Evolutionary conservation across 768 basidiomycete species (phyloP).

Genomic region (Dictyophora rubrovolvata): DNA sequence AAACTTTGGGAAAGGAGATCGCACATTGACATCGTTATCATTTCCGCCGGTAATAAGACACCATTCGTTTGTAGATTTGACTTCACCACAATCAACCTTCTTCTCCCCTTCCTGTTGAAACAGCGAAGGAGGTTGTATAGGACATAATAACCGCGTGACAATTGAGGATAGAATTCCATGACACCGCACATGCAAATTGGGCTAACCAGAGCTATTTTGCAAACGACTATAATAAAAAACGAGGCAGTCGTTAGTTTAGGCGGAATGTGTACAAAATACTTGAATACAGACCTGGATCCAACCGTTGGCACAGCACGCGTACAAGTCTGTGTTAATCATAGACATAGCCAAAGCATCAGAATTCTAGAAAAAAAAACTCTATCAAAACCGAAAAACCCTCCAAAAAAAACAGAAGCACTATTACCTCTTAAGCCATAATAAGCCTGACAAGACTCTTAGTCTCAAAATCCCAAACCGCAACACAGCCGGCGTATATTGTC

Average conservation of each 20-base stretch:
- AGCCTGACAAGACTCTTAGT: conserved; percentile 80
- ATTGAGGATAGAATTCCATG: conserved; percentile 80
- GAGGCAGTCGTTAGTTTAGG: background rate
- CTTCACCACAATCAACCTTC: conserved; percentile 62
- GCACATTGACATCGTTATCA: conserved; percentile 9
- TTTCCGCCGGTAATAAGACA: conserved; percentile 11
- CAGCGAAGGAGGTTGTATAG: conserved; percentile 3
- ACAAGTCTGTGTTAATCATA: conserved; percentile 46
- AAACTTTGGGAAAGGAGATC: background rate
- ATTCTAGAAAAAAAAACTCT: conserved; percentile 34
- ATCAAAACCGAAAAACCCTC: no score
- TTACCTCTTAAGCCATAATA: conserved; percentile 76
- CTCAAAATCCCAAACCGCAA: conserved; percentile 85
- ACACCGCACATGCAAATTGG: conserved; percentile 75
- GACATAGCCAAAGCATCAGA: conserved; percentile 78
- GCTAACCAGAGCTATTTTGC: conserved; percentile 80
- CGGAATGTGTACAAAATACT: background rate
- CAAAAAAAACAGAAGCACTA: background rate
- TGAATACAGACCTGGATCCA: conserved; percentile 49
- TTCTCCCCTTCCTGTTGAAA: conserved; percentile 17
- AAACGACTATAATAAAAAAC: background rate
- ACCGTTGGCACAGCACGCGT: conserved; percentile 41
- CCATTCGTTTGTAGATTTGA: conserved; percentile 58
- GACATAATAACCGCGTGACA: conserved; percentile 29
- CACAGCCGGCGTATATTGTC: conserved; percentile 82